phyloP scores from a whole-genome alignment of 164 flowering plant species.

The Brasenia schreberi region DNA sequence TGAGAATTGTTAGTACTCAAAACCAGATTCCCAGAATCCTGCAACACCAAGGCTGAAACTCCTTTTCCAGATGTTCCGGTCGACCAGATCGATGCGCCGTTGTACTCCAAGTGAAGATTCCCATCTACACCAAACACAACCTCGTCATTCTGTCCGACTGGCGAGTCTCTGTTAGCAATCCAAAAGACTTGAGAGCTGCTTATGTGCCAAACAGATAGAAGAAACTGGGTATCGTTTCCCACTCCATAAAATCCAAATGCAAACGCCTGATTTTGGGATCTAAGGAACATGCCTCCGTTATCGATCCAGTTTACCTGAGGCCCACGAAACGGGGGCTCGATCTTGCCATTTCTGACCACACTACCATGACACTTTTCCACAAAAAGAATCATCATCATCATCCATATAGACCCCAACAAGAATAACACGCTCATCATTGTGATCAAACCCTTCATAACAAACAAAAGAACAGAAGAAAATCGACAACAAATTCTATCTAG shows the following conservation, averaged over 20 bases:
- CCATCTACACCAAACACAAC: conserved; percentile 36
- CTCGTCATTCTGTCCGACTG: conserved; percentile 26
- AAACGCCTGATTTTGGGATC: conserved; percentile 26
- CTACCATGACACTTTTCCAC: background rate
- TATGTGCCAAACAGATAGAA: conserved; percentile 24
- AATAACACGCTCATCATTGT: too few relatives aligned
- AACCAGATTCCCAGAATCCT: conserved; percentile 36
- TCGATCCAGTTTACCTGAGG: conserved; percentile 37
- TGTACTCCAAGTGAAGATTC: conserved; percentile 20
- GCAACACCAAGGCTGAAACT: conserved; percentile 26
- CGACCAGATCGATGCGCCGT: conserved; percentile 25
- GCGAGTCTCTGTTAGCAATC: conserved; percentile 42
- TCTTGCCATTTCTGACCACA: conserved; percentile 4
- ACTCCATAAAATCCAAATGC: conserved; percentile 26
- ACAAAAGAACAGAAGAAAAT: too few relatives aligned
- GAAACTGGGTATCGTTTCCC: conserved; percentile 20
- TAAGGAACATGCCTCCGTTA: conserved; percentile 27
- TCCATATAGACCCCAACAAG: background rate
- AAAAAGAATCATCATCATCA: background rate
- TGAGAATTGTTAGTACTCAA: conserved; percentile 17
- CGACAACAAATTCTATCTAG: too few relatives aligned
- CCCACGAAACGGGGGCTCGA: conserved; percentile 24
- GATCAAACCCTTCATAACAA: too few relatives aligned
- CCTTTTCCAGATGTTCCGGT: conserved; percentile 27
- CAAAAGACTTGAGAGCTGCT: conserved; percentile 27